A percentile compares a stretch with the other conserved stretches of the same genome.
Evolutionary conservation across 345 rosid species (phyloP).

Genomic region (Draba incana): DNA sequence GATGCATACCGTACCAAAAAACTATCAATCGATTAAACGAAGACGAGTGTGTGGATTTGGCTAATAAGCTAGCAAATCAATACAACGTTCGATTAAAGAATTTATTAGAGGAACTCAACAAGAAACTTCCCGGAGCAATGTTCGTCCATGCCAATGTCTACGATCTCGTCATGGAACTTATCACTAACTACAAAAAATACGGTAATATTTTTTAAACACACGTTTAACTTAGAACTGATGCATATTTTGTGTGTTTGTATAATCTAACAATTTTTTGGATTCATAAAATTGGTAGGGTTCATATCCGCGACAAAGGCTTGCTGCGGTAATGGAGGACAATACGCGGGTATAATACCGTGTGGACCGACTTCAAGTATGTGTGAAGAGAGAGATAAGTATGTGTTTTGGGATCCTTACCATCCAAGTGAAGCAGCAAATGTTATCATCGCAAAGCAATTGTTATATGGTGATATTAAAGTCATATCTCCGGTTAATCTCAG

Average conservation of each 20-base stretch:
- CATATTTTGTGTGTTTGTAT: constrained; percentile 42
- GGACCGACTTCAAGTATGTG: constrained; percentile 42
- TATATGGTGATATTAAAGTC: constrained; percentile 47
- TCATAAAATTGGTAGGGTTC: constrained; percentile 33
- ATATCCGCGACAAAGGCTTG: constrained; percentile 43
- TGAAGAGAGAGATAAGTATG: constrained; percentile 41
- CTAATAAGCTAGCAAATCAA: constrained; percentile 68
- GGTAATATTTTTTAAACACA: constrained; percentile 42
- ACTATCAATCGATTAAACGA: constrained; percentile 53
- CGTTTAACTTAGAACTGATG: constrained; percentile 42
- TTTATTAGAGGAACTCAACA: constrained; percentile 50
- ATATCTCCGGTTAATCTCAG: constrained; percentile 50
- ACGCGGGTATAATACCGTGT: constrained; percentile 68
- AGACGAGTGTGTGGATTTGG: constrained; percentile 49
- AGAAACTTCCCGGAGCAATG: constrained; percentile 48
- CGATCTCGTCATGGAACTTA: constrained; percentile 55
- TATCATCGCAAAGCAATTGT: constrained; percentile 40
- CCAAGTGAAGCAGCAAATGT: constrained; percentile 46
- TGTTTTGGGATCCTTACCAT: constrained; percentile 55
- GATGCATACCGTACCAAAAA: constrained; percentile 78
- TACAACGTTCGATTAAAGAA: constrained; percentile 52
- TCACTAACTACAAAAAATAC: constrained; percentile 53
- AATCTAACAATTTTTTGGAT: constrained; percentile 32
- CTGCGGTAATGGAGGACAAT: constrained; percentile 56
- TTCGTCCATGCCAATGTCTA: constrained; percentile 64